phyloP scores from a whole-genome alignment of 345 rosid genomes.

The Salix udensis region DNA sequence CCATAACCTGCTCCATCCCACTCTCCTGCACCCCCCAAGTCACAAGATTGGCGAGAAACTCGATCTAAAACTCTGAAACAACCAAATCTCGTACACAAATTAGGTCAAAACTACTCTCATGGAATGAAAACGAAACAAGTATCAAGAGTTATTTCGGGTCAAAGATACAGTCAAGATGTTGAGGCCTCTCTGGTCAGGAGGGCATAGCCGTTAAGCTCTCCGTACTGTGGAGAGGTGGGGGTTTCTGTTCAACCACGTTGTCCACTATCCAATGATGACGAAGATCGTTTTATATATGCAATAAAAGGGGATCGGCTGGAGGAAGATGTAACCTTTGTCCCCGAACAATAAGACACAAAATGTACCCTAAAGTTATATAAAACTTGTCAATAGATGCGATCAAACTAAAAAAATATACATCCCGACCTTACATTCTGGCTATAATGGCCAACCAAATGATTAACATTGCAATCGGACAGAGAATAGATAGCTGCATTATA shows the following conservation, averaged over 20 bases:
- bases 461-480: constrained; percentile 9
- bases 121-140: neutral
- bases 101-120: neutral
- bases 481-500: neutral
- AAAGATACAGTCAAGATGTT: neutral
- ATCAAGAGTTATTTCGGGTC: neutral
- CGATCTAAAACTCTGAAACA: no score
- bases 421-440: constrained; percentile 8
- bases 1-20: no score
- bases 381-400: constrained; percentile 9
- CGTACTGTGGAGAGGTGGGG: constrained; percentile 20
- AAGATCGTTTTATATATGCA: neutral
- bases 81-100: no score
- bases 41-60: no score
- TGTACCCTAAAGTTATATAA: constrained; percentile 37
- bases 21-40: neutral
- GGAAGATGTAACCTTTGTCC: constrained; percentile 29
- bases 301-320: constrained; percentile 3
- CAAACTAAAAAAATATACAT: neutral
- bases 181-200: neutral
- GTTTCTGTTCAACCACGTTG: constrained; percentile 31
- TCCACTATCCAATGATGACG: constrained; percentile 11
- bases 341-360: constrained; percentile 23
- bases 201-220: neutral
- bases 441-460: constrained; percentile 34